A percentile compares a stretch with the other conserved stretches of the same genome.
phyloP scores from a whole-genome alignment of 73 alveolate genomes.

The Tetrahymena elliotti region DNA sequence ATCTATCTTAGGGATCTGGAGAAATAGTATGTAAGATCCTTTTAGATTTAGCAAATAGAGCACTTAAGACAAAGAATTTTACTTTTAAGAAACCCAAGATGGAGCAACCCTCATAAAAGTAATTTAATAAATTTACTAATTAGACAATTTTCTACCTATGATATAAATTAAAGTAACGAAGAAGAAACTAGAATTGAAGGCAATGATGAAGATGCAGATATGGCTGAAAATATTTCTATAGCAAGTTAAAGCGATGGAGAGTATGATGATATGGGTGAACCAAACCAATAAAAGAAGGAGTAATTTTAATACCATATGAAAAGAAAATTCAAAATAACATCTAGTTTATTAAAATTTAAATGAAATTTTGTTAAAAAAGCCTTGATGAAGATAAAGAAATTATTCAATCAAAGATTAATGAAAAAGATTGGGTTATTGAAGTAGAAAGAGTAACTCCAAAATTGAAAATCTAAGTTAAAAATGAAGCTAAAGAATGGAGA shows the following conservation, averaged over 20 bases:
- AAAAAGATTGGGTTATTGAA: conserved; percentile 39
- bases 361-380: not conserved
- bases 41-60: conserved; percentile 24
- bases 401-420: conserved; percentile 24
- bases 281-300: conserved; percentile 19
- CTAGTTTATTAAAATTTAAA: not conserved
- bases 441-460: conserved; percentile 35
- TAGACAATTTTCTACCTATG: not conserved
- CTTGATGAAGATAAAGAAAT: conserved; percentile 26
- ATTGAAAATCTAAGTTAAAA: conserved; percentile 13
- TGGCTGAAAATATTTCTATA: conserved; percentile 1
- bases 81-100: conserved; percentile 15
- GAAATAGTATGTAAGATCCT: conserved; percentile 26
- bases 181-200: conserved; percentile 37
- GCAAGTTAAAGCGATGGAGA: conserved; percentile 32
- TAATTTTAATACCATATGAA: not conserved
- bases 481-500: conserved; percentile 45
- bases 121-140: not conserved
- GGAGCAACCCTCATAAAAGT: conserved; percentile 23
- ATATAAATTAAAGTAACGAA: not conserved
- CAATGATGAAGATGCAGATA: conserved; percentile 29
- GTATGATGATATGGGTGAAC: conserved; percentile 28
- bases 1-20: conserved; percentile 31
- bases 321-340: no score
- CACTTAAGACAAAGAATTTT: conserved; percentile 17